A percentile compares a stretch with the other conserved stretches of the same genome.
Conservation (phyloP, 2,329 filamentous ascomycete species). For the Beauveria brongniartii region DNA sequence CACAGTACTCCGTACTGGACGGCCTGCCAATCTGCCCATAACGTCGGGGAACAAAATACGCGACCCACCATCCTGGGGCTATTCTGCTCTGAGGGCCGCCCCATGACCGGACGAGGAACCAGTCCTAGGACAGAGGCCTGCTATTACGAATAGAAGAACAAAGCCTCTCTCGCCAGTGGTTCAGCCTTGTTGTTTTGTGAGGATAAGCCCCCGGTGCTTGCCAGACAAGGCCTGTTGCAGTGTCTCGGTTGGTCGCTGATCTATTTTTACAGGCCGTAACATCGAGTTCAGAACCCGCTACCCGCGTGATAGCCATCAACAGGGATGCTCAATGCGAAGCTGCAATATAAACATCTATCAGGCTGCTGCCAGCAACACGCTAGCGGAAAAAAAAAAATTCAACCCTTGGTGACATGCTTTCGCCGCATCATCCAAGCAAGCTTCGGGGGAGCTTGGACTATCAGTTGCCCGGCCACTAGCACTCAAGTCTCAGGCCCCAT, state of each 20-base stretch:
- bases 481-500: neutral
- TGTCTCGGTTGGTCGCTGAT: neutral
- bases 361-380: neutral
- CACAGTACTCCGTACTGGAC: neutral
- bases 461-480: neutral
- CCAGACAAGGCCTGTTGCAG: neutral
- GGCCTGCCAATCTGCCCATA: neutral
- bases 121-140: neutral
- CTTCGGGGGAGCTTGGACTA: neutral
- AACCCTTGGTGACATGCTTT: slow-evolving; percentile 1
- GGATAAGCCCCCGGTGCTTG: neutral
- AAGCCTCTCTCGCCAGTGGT: neutral
- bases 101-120: neutral
- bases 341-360: neutral
- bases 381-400: neutral
- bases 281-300: neutral
- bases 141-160: neutral
- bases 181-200: neutral
- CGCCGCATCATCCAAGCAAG: neutral
- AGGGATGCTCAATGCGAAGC: neutral
- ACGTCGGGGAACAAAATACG: neutral
- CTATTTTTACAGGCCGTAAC: slow-evolving; percentile 7
- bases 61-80: neutral
- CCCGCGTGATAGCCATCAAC: neutral
- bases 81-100: neutral